Evolutionary conservation across 371 early-diverging fungal genomes (phyloP), one percentile per base, ranked within the genome.

Genomic region (Mucor racemosus): DNA sequence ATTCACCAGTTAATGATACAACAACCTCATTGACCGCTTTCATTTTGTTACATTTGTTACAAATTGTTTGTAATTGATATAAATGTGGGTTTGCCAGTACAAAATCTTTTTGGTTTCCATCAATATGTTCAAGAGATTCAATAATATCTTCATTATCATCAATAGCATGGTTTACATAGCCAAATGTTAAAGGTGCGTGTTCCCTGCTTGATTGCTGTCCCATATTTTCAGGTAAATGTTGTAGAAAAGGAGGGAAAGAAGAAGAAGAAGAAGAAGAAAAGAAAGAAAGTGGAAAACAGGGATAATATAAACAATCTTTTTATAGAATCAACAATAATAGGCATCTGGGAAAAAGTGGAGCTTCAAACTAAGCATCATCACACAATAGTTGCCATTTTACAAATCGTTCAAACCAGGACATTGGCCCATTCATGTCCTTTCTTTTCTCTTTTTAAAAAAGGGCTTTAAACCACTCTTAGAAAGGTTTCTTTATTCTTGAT

Each of bases 201-300:
- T 69, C 70, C 61, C 60, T 64, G 36, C 74, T 74, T 21, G 70
- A 42, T 40, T 67, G 54, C 60, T 74, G 74, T 36, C 74, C 74
- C 74, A 74, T 74, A 15, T 14, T 50, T 13, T 41, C 4, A 9
- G 3, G 42, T 42, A 11, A 35, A 5, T 54, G 5, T 11, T 38
- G 35, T 42, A 7, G 1, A 44, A 48, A 42, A 40, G 35, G 39
- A 40, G 46, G 7, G 13, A 58, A n/a, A 53, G 3, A 63, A 19
- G 48, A 40, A 44, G 4, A 38, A 36, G 14, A 34, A 41, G 65
- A 41, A 31, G 56, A 38, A 60, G 5, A 39, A 50, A 39, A 33
- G 33, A 9, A 5, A 26, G 26, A 36, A 13, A 64, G 44, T 40
- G 39, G 54, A 33, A 61, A 14, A 60, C 31, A 59, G 34, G 34